Evolutionary conservation across 768 basidiomycete genomes (phyloP).

Genomic region (Cystofilobasidium bisporidii): DNA sequence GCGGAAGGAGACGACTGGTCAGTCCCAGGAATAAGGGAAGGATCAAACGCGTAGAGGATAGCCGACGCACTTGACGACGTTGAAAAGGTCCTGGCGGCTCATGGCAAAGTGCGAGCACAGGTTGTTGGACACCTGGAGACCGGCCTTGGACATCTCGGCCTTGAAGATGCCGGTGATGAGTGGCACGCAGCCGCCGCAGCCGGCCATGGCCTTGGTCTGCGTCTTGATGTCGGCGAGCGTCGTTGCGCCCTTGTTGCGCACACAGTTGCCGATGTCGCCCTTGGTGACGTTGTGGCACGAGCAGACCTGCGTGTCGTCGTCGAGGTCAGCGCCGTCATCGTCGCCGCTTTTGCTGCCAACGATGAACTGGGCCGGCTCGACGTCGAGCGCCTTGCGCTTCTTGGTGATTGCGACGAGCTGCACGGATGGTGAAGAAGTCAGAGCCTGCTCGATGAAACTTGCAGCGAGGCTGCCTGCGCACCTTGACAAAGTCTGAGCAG

Average conservation of each 20-base stretch:
- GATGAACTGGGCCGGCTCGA: conserved; percentile 59
- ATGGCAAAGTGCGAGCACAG: conserved; percentile 59
- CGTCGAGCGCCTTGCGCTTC: conserved; percentile 63
- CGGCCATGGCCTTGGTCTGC: conserved; percentile 61
- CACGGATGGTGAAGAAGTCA: conserved; percentile 39
- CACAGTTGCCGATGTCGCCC: conserved; percentile 48
- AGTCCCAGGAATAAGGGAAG: not conserved
- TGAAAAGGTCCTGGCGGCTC: conserved; percentile 59
- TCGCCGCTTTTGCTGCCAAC: conserved; percentile 50
- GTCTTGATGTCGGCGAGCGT: conserved; percentile 51
- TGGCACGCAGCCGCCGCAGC: conserved; percentile 66
- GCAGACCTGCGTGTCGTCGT: conserved; percentile 64
- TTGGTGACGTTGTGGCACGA: conserved; percentile 64
- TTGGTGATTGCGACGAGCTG: conserved; percentile 61
- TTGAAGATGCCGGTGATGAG: conserved; percentile 46
- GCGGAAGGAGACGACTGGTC: not conserved
- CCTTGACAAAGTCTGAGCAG: conserved; percentile 17
- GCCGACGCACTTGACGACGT: conserved; percentile 46
- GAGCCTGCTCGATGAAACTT: not conserved
- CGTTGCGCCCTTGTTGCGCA: conserved; percentile 47
- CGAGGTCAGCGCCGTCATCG: conserved; percentile 56
- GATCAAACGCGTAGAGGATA: not conserved
- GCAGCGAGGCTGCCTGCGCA: not conserved
- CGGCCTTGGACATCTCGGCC: conserved; percentile 59
- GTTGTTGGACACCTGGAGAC: conserved; percentile 49